Conservation (phyloP, 306 rosid species). For the Clitoria ternatea region DNA sequence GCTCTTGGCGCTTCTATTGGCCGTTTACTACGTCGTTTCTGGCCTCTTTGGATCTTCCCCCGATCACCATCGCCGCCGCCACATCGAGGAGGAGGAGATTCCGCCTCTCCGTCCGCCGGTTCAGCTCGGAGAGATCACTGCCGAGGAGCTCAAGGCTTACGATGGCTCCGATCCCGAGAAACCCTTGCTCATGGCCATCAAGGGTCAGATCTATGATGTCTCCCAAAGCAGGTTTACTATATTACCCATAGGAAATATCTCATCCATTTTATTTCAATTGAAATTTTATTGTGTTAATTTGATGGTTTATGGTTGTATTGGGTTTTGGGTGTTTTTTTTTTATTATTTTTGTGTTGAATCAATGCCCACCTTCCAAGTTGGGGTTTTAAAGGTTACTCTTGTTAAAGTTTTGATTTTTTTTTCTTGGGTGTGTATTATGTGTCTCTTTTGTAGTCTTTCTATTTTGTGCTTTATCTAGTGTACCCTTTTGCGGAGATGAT, state of each 20-base stretch:
- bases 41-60: slow-evolving; percentile 54
- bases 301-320: background rate
- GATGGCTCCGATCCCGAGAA: slow-evolving; percentile 74
- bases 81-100: slow-evolving; percentile 49
- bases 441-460: background rate
- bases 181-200: slow-evolving; percentile 94
- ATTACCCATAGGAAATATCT: background rate
- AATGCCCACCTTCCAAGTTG: background rate
- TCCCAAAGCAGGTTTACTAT: slow-evolving; percentile 72
- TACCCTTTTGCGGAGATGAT: background rate
- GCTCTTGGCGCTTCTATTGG: slow-evolving; percentile 40
- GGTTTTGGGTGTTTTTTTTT: background rate
- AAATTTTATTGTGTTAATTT: background rate
- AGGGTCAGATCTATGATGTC: slow-evolving; percentile 98
- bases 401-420: background rate
- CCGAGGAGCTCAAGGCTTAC: slow-evolving; percentile 64
- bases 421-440: background rate
- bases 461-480: background rate
- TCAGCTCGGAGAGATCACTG: slow-evolving; percentile 81
- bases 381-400: background rate
- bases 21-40: slow-evolving; percentile 52
- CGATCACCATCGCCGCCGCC: slow-evolving; percentile 14
- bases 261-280: background rate
- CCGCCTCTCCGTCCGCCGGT: slow-evolving; percentile 84
- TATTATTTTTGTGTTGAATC: background rate